Percentiles rank a stretch among this genome's conserved stretches.
phyloP scores from a whole-genome alignment of 192 early-diverging fungal species.

The Allomyces javanicus region DNA sequence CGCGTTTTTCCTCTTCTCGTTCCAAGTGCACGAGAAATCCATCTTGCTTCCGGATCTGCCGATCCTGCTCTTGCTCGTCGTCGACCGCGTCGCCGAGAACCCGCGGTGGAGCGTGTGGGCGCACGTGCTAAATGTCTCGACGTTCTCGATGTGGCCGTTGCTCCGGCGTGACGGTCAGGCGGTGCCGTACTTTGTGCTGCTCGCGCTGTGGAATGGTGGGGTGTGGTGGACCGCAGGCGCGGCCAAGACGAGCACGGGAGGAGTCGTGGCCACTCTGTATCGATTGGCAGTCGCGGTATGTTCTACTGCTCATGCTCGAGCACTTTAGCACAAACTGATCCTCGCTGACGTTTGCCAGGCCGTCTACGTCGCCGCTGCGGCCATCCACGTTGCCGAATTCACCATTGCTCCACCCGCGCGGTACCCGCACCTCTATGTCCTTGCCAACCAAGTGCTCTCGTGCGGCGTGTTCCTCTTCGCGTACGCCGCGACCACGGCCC shows the following conservation, averaged over 20 bases:
- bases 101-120: not conserved
- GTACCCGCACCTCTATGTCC: slow-evolving; percentile 63
- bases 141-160: slow-evolving; percentile 64
- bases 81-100: not conserved
- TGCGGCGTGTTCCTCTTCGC: slow-evolving; percentile 33
- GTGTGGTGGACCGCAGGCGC: slow-evolving; percentile 3
- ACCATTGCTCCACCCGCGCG: slow-evolving; percentile 37
- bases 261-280: not conserved
- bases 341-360: slow-evolving; percentile 9
- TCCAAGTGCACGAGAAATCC: slow-evolving; percentile 96
- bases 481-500: not conserved
- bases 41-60: slow-evolving; percentile 71
- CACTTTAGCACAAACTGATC: not conserved
- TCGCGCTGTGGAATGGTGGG: slow-evolving; percentile 57
- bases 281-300: not conserved
- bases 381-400: slow-evolving; percentile 37
- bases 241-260: slow-evolving; percentile 1
- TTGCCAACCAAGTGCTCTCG: slow-evolving; percentile 54
- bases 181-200: slow-evolving; percentile 47
- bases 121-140: not conserved
- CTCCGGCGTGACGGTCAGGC: slow-evolving; percentile 51
- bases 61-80: slow-evolving; percentile 16
- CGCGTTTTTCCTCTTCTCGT: slow-evolving; percentile 88
- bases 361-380: slow-evolving; percentile 24
- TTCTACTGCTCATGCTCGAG: not conserved